These are phyloP conservation scores for Diaporthe humulicola DNA, from an alignment of 2,329 filamentous ascomycete species.

Conservation along the genomic window DNA sequence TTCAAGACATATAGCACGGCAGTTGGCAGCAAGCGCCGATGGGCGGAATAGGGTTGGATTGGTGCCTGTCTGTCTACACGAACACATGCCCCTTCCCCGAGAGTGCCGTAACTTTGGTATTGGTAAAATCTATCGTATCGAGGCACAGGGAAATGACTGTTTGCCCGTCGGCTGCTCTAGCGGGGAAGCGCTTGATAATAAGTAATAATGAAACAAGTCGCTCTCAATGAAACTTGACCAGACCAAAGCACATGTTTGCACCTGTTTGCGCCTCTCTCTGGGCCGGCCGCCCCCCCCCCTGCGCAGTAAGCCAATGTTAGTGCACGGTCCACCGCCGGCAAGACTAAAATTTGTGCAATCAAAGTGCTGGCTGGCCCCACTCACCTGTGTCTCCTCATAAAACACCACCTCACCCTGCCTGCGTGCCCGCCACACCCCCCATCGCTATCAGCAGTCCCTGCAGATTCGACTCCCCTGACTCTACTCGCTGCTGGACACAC, in stretches of 20 bases:
- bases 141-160: neutral
- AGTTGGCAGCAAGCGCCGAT: neutral
- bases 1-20: constrained; percentile 19
- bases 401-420: constrained; percentile 22
- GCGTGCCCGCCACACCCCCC: neutral
- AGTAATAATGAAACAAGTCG: constrained; percentile 35
- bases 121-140: neutral
- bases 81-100: neutral
- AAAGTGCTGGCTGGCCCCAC: constrained; percentile 23
- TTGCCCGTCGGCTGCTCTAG: constrained; percentile 11
- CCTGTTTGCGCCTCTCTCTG: neutral
- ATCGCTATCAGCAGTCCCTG: neutral
- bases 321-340: constrained; percentile 20
- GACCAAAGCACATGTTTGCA: neutral
- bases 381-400: constrained; percentile 6
- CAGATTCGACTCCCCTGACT: constrained; percentile 2
- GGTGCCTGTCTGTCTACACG: neutral
- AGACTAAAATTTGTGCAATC: constrained; percentile 34
- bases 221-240: constrained; percentile 19
- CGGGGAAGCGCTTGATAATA: constrained; percentile 33
- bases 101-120: neutral
- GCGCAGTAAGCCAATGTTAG: neutral
- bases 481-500: neutral
- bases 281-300: neutral
- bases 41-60: constrained; percentile 6